Conservation (phyloP, 176 grass and related monocot genomes). For the Aegilops speltoides region DNA sequence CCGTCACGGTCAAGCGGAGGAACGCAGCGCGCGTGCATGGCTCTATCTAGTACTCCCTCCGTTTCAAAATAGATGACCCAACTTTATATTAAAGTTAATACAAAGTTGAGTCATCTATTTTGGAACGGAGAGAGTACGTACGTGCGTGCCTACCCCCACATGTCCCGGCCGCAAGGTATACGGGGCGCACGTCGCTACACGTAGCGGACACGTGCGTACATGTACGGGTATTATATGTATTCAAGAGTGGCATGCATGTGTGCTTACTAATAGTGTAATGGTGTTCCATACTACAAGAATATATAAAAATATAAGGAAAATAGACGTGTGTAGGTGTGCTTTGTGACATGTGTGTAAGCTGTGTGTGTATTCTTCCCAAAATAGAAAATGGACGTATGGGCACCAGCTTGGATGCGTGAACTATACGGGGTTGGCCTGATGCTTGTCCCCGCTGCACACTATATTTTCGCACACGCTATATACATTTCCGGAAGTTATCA, state of each 20-base stretch:
- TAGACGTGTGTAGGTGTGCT: neutral
- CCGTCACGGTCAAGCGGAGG: constrained; percentile 55
- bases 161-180: neutral
- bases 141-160: too few species aligned
- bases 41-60: too few species aligned
- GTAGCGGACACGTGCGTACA: too few species aligned
- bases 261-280: too few species aligned
- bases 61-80: too few species aligned
- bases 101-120: too few species aligned
- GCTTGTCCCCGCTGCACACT: neutral
- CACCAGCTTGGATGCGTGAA: neutral
- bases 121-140: too few species aligned
- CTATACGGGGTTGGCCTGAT: neutral
- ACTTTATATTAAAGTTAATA: too few species aligned
- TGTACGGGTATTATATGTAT: too few species aligned
- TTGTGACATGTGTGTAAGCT: neutral
- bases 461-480: neutral
- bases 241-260: too few species aligned
- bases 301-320: neutral
- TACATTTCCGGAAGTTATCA: neutral
- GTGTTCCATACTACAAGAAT: neutral
- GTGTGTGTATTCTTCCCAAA: neutral
- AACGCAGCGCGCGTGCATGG: neutral
- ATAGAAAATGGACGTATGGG: neutral
- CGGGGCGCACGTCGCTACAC: too few species aligned